Percentiles rank a stretch among this genome's conserved stretches.
phyloP scores from a whole-genome alignment of 2,329 filamentous ascomycete species.

The Didymellaceae sp. region DNA sequence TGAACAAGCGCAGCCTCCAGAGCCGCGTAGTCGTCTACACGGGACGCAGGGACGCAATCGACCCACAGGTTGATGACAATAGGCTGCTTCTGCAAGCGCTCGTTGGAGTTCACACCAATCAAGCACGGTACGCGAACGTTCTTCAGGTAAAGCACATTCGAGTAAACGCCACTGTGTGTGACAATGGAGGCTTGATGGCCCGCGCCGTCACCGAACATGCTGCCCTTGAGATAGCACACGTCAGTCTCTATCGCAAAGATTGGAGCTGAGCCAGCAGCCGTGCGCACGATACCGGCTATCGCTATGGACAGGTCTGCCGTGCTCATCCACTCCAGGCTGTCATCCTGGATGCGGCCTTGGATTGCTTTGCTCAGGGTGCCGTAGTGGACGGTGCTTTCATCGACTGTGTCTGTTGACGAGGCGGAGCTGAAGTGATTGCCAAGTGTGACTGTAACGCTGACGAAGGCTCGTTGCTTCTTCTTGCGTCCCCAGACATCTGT shows the following conservation, averaged over 20 bases:
- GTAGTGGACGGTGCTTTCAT: slow-evolving; percentile 77
- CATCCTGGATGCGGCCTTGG: slow-evolving; percentile 54
- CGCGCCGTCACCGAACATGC: slow-evolving; percentile 67
- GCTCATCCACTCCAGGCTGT: slow-evolving; percentile 29
- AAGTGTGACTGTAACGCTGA: slow-evolving; percentile 68
- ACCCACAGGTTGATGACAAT: slow-evolving; percentile 69
- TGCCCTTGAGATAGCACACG: slow-evolving; percentile 70
- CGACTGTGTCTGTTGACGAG: slow-evolving; percentile 65
- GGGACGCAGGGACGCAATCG: slow-evolving; percentile 55
- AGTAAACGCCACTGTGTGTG: slow-evolving; percentile 25
- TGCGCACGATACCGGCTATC: slow-evolving; percentile 25
- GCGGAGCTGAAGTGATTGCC: slow-evolving; percentile 63
- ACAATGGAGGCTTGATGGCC: slow-evolving; percentile 53
- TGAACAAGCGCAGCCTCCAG: slow-evolving; percentile 68
- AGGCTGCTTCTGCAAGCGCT: slow-evolving; percentile 69
- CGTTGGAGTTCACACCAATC: slow-evolving; percentile 75
- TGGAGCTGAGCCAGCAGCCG: slow-evolving; percentile 34
- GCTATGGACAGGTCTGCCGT: slow-evolving; percentile 29
- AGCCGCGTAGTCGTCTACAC: slow-evolving; percentile 59
- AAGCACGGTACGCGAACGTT: slow-evolving; percentile 69
- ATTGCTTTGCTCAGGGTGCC: slow-evolving; percentile 72
- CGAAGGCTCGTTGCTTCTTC: slow-evolving; percentile 66
- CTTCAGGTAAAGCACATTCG: slow-evolving; percentile 58
- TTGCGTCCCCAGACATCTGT: slow-evolving; percentile 73
- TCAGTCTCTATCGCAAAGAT: slow-evolving; percentile 58